phyloP scores from a whole-genome alignment of 2,329 filamentous ascomycete species.

The Cordyceps pruinosa region DNA sequence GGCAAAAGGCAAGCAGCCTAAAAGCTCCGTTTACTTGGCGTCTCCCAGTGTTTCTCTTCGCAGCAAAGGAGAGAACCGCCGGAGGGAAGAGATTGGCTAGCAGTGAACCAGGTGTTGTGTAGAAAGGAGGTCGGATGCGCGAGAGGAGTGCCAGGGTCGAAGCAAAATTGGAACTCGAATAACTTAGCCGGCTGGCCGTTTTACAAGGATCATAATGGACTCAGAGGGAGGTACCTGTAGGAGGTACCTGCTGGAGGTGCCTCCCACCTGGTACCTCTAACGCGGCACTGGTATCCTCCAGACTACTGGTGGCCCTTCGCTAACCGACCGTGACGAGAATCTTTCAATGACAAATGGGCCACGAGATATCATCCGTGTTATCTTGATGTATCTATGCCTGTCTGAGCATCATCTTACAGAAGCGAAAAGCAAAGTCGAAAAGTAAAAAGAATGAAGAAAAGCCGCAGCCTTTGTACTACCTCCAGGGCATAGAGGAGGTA shows the following conservation, averaged over 20 bases:
- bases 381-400: too few relatives aligned
- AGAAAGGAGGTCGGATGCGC: conserved; percentile 9
- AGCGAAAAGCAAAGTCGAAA: too few relatives aligned
- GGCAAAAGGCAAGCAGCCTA: not conserved
- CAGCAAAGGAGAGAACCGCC: not conserved
- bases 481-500: too few relatives aligned
- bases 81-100: not conserved
- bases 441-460: too few relatives aligned
- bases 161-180: conserved; percentile 14
- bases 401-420: too few relatives aligned
- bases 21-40: not conserved
- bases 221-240: too few relatives aligned
- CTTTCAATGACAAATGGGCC: conserved; percentile 2
- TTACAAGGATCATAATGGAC: conserved; percentile 3
- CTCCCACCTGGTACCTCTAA: too few relatives aligned
- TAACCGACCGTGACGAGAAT: not conserved
- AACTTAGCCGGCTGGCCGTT: conserved; percentile 9
- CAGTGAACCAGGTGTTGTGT: not conserved
- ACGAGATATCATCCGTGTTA: too few relatives aligned
- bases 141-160: conserved; percentile 9
- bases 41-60: not conserved
- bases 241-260: too few relatives aligned
- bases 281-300: not conserved
- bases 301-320: not conserved
- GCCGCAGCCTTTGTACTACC: too few relatives aligned